Evolutionary conservation across 208 protist species (phyloP).

Genomic region (Endotrypanum monterogeii): DNA sequence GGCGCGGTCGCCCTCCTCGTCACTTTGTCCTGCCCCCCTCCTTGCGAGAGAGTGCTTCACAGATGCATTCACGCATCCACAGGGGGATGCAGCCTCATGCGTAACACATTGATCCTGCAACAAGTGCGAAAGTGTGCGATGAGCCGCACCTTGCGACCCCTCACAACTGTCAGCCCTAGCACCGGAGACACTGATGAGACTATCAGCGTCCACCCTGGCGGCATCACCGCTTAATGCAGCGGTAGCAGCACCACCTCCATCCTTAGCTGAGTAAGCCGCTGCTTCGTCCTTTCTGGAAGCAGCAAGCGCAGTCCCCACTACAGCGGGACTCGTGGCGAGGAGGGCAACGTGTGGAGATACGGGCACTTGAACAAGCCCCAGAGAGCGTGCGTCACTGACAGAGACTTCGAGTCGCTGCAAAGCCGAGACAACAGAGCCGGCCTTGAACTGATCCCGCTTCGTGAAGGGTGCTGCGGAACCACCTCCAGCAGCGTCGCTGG

Average conservation of each 20-base stretch:
- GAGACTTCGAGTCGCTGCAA: neutral
- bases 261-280: neutral
- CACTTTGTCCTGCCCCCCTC: neutral
- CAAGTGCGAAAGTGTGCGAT: neutral
- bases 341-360: neutral
- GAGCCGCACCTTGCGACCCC: neutral
- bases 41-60: neutral
- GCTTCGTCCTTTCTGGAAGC: neutral
- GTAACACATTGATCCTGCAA: neutral
- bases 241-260: neutral
- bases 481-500: neutral
- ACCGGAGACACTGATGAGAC: neutral
- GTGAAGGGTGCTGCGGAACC: neutral
- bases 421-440: neutral
- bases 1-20: neutral
- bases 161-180: neutral
- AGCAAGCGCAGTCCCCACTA: neutral
- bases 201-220: neutral
- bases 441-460: neutral
- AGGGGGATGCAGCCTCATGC: neutral
- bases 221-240: neutral
- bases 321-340: neutral
- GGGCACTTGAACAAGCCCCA: slow-evolving; percentile 5
- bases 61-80: neutral
- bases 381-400: neutral